Base-by-base conservation (phyloP, 1,284 basidiomycete species). In the Cutaneotrichosporon mucoides region DNA sequence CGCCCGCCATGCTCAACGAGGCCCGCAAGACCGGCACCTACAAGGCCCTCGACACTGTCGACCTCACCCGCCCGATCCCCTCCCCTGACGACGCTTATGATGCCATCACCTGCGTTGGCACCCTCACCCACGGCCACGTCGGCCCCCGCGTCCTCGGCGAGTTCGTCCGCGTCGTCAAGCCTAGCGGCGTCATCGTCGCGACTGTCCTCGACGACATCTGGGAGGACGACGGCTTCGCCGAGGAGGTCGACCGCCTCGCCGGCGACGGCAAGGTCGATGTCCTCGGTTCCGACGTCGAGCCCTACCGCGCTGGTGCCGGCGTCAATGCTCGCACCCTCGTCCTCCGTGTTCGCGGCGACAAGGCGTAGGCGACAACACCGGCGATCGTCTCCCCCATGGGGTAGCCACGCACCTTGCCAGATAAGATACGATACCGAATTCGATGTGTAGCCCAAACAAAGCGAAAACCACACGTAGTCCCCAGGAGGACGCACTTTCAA, bases 81-180 rank as follows among this genome's bases (percentile, higher is more conserved):
- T 10, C 36, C 46, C 16, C 41, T 1, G 55, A 61, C 36, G 45
- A 36, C 5, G 16, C 34, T 40, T 61, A 53, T 24, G 59, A 56
- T 41, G 51, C 45, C 33, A 41, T 61, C 24, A 42, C 41, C 1
- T 61, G 59, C 51, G 59, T 61, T 34, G 59, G 59, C 36, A 61
- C 59, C 5, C 55, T 61, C 15, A 61, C 59, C 5, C 59, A 57
- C 11, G 59, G 59, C 24, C 59, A 61, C 12, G 59, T 61, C n/a
- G 59, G 59, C 10, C 55, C 59, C 2, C 15, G 13, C 6, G 59
- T 47, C 24, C 47, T 61, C 35, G 46, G 35, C 16, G 59, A 61
- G 44, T 46, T 61, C 36, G 59, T 53, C 24, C 55, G 59, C 24
- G 50, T 61, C 55, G 46, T 47, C 8, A 38, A 38, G n/a, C 36